Base-by-base conservation (phyloP, 345 rosid genomes). In the Salix koriyanagi region DNA sequence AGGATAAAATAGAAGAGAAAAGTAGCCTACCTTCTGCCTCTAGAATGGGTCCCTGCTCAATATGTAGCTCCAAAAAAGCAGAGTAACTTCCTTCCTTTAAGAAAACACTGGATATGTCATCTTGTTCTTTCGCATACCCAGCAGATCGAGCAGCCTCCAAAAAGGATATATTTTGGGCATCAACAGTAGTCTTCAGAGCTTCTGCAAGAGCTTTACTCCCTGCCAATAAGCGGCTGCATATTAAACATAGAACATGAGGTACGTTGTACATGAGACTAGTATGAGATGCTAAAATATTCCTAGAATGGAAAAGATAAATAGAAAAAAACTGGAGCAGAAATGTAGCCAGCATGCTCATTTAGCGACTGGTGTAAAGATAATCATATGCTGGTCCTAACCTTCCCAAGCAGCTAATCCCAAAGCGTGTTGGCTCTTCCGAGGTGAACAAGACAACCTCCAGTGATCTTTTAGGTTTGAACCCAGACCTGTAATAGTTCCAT, bases 401-500 rank as follows among this genome's bases (percentile, higher is more conserved):
- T 88, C 97, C 99, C 89, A 92, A 88, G 77, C 99, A 95, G 81
- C 99, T 32, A 79, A 95, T 95, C 77, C 97, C 99, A 78, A 90
- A 95, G 70, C 97, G 90, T 30, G 99, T 95, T 75, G 99, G 97
- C 85, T 95, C 97, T 88, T 92, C 99, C 12, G 97, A 93, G 76
- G 99, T 95, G 77, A 95, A 93, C 84, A 88, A 77, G 84, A 95
- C 85, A 70, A 92, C 82, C 87, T 95, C 99, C 82, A 95, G 61
- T 67, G 97, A 89, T 67, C 97, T 86, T 90, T 79, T 90, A 26
- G 99, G 97, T 80, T 88, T 91, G 85, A 90, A 90, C 36, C 96
- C 96, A 28, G 91, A 89, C 87, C 99, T 94, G 88, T 11, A 21
- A 56, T 65, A 67, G 23, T 71, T 46, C 72, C 37, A 54, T 64